These are phyloP conservation scores for Dioscorea alata DNA, from an alignment of 106 monocot genomes.

Conservation along the genomic window DNA sequence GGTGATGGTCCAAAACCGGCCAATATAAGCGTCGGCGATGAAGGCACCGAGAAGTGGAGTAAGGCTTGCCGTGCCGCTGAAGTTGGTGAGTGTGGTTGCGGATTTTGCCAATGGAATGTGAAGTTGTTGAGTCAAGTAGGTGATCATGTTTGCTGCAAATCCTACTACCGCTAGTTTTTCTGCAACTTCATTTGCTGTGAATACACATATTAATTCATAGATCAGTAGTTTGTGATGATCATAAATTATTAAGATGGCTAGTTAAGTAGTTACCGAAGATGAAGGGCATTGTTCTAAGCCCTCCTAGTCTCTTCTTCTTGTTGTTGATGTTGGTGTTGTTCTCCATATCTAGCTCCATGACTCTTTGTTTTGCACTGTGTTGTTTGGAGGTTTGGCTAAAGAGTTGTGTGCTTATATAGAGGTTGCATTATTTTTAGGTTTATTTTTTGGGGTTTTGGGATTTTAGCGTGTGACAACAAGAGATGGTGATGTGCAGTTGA, in stretches of 20 bases:
- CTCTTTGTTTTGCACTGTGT: too few relatives aligned
- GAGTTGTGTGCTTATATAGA: too few relatives aligned
- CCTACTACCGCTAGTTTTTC: conserved; percentile 86
- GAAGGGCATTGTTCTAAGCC: conserved; percentile 67
- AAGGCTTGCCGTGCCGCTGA: conserved; percentile 68
- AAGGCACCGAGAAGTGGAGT: conserved; percentile 82
- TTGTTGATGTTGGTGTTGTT: too few relatives aligned
- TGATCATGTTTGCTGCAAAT: conserved; percentile 82
- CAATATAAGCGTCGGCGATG: conserved; percentile 71
- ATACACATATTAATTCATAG: background rate
- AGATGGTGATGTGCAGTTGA: too few relatives aligned
- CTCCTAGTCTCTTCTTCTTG: conserved; percentile 17
- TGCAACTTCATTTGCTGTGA: conserved; percentile 52
- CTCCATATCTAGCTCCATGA: too few relatives aligned
- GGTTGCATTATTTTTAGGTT: too few relatives aligned
- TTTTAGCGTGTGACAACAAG: too few relatives aligned
- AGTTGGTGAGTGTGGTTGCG: conserved; percentile 90
- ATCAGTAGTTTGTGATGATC: background rate
- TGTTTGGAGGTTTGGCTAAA: too few relatives aligned
- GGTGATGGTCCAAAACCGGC: conserved; percentile 79
- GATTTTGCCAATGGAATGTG: conserved; percentile 69
- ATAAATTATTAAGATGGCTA: background rate
- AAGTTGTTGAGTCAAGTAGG: conserved; percentile 68
- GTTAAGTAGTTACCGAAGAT: conserved; percentile 39
- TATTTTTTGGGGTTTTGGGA: too few relatives aligned